A percentile compares a stretch with the other conserved stretches of the same genome.
Evolutionary conservation across 345 rosid genomes (phyloP).

Genomic region (Camelina hispida): DNA sequence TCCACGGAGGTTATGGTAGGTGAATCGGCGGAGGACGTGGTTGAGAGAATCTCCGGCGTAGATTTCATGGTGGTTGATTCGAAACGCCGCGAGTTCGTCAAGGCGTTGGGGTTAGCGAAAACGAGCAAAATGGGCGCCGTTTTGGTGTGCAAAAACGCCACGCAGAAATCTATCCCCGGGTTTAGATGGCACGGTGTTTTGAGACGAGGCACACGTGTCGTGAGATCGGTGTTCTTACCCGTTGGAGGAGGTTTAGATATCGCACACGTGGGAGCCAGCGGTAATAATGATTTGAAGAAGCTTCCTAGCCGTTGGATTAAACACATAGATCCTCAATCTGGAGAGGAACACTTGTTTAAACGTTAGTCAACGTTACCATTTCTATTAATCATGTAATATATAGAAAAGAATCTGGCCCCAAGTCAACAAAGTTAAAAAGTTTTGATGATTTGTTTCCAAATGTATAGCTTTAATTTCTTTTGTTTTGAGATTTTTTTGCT

Average conservation of each 20-base stretch:
- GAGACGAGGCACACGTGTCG: constrained; percentile 60
- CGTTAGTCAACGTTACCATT: constrained; percentile 19
- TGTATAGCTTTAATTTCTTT: too few species aligned
- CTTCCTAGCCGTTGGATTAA: constrained; percentile 75
- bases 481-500: too few species aligned
- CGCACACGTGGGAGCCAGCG: constrained; percentile 57
- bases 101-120: constrained; percentile 63
- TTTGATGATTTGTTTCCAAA: too few species aligned
- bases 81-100: constrained; percentile 57
- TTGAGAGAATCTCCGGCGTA: constrained; percentile 56
- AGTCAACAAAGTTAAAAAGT: neutral
- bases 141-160: constrained; percentile 74
- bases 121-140: constrained; percentile 70
- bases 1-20: constrained; percentile 49
- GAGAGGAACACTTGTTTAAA: constrained; percentile 76
- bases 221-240: constrained; percentile 68
- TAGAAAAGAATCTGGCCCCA: neutral
- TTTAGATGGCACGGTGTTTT: constrained; percentile 66
- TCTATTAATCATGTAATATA: neutral
- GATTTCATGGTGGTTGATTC: constrained; percentile 84
- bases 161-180: constrained; percentile 45
- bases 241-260: constrained; percentile 82
- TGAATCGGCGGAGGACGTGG: constrained; percentile 56
- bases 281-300: constrained; percentile 31
- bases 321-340: constrained; percentile 62